Evolutionary conservation across 129 eudicot genomes (phyloP), one percentile per base, ranked within the genome.

Genomic region (Tanacetum coccineum): DNA sequence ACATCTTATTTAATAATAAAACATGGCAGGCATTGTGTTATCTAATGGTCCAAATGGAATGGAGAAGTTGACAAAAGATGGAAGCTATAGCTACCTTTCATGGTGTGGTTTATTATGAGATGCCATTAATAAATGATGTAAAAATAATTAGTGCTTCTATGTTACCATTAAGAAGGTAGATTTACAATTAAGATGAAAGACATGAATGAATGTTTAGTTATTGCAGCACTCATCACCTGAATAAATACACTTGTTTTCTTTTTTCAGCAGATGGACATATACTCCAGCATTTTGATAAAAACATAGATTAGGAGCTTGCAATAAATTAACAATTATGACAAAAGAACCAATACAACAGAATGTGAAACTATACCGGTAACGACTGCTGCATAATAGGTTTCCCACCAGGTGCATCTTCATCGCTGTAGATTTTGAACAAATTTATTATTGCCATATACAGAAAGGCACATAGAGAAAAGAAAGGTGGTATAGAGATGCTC

Each of bases 361-460:
- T n/a, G n/a, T 21, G 14, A 59, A 50, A 53, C 50, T 79, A 32
- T 82, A 91, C 97, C 87, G 75, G 76, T 28, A 85, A 62, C 51
- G 87, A 77, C 14, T 78, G 88, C 76, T 89, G 99, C 96, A 89
- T 89, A 55, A 93, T 71, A 70, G 96, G 96, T 47, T 67, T 76
- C 79, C 90, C 96, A 46, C 97, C 99, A 15, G 99, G 97, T 55
- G 96, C 96, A 79, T 81, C 87, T 73, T 85, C 87, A 80, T 94
- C 97, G 73, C 96, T 94, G 79, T 44, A 70, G 52, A 18, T 61
- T 62, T 6, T 26, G 63, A 49, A 9, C 1, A 67, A 17, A 3
- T 71, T 74, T 17, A 49, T 73, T 26, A 79, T 57, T 58, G 58
- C 19, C 28, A 30, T 20, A 44, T 13, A 18, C 25, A 25, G 59